These are phyloP conservation scores for Biancaea sappan DNA, from an alignment of 306 rosid genomes.

Conservation along the genomic window DNA sequence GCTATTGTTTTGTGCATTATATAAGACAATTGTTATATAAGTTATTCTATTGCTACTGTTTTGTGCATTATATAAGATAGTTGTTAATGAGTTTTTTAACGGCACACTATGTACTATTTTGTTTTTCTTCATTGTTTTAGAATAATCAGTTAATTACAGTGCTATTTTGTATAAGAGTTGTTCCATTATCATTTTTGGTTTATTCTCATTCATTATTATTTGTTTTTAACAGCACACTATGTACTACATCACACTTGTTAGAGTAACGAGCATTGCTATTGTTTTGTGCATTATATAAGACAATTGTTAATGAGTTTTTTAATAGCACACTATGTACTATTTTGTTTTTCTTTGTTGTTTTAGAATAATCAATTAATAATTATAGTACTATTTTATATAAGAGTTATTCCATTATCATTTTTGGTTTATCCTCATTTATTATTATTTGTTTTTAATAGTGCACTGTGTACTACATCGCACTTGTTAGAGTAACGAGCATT, in stretches of 20 bases:
- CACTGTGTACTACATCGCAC: neutral
- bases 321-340: too few species aligned
- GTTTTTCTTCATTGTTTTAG: neutral
- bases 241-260: neutral
- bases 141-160: too few species aligned
- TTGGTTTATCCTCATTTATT: constrained; percentile 2
- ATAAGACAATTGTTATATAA: too few species aligned
- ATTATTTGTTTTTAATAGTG: neutral
- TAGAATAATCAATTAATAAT: neutral
- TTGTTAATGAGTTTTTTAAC: too few species aligned
- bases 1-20: neutral
- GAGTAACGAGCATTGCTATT: constrained; percentile 11
- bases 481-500: neutral
- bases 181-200: neutral
- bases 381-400: too few species aligned
- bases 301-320: constrained; percentile 16
- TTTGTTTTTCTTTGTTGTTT: neutral
- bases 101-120: too few species aligned
- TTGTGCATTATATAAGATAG: too few species aligned
- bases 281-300: constrained; percentile 5
- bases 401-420: neutral
- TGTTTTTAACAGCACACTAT: neutral
- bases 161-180: too few species aligned
- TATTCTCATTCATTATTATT: constrained; percentile 1
- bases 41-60: too few species aligned